phyloP scores from a whole-genome alignment of 352 stramenopile species.

The Blastocystis sp. region DNA sequence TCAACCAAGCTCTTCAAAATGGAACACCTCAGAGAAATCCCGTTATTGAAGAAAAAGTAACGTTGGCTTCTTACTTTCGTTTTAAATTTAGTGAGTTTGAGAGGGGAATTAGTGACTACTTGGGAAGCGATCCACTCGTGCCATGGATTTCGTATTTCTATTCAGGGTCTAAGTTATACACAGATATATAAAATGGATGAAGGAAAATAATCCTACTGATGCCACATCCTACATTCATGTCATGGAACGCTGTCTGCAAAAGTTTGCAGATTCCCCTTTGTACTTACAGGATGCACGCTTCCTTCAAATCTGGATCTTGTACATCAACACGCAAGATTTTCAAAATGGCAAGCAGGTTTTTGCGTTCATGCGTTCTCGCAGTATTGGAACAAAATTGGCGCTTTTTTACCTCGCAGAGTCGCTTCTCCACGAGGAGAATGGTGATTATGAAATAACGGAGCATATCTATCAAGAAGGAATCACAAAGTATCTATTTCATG shows the following conservation, averaged over 20 bases:
- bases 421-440: slow-evolving; percentile 12
- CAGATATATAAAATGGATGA: slow-evolving; percentile 60
- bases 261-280: slow-evolving; percentile 4
- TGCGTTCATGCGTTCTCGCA: slow-evolving; percentile 1
- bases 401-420: slow-evolving; percentile 34
- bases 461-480: slow-evolving; percentile 35
- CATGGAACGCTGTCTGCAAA: slow-evolving; percentile 34
- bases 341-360: slow-evolving; percentile 25
- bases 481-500: background rate
- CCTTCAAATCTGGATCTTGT: slow-evolving; percentile 41
- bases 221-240: background rate
- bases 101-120: background rate
- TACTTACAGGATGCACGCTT: slow-evolving; percentile 15
- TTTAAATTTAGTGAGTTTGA: background rate
- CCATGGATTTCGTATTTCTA: background rate
- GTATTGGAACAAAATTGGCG: background rate
- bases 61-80: background rate
- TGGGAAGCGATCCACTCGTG: slow-evolving; percentile 10
- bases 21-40: slow-evolving; percentile 3
- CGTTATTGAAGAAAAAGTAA: background rate
- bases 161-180: background rate
- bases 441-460: slow-evolving; percentile 29
- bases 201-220: slow-evolving; percentile 35
- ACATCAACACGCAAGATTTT: slow-evolving; percentile 42
- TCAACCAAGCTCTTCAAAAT: slow-evolving; percentile 20